phyloP scores from a whole-genome alignment of 2,329 filamentous ascomycete genomes.

The Cadophora sp. region DNA sequence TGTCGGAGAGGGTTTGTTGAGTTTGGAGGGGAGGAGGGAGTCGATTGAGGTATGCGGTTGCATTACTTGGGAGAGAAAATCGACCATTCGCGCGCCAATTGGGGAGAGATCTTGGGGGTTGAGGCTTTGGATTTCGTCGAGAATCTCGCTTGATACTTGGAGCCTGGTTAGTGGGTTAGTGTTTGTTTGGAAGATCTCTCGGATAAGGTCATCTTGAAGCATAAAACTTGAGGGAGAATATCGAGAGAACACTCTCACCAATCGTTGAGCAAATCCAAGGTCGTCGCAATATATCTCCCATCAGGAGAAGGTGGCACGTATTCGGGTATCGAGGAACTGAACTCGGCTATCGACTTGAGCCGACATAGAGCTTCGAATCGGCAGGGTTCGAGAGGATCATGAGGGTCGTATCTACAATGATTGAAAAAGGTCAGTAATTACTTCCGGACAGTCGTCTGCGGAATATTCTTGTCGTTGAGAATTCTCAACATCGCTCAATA shows the following conservation, averaged over 20 bases:
- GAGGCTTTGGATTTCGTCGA: slow-evolving; percentile 3
- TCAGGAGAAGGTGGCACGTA: slow-evolving; percentile 8
- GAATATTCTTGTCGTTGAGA: too few relatives aligned
- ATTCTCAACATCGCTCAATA: too few relatives aligned
- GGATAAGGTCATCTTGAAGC: too few relatives aligned
- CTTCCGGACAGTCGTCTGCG: too few relatives aligned
- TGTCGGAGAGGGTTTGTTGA: neutral
- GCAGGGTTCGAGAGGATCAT: slow-evolving; percentile 20
- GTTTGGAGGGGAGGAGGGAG: slow-evolving; percentile 6
- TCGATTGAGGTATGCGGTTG: slow-evolving; percentile 12
- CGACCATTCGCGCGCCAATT: slow-evolving; percentile 8
- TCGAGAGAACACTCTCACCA: neutral
- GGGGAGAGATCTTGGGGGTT: slow-evolving; percentile 1
- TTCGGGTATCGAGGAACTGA: slow-evolving; percentile 19
- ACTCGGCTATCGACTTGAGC: slow-evolving; percentile 20
- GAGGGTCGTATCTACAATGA: slow-evolving; percentile 3
- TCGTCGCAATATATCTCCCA: slow-evolving; percentile 1
- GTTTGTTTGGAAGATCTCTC: too few relatives aligned
- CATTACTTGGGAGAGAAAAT: slow-evolving; percentile 17
- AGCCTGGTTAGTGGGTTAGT: slow-evolving; percentile 2
- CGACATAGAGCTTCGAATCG: slow-evolving; percentile 21
- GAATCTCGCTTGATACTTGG: slow-evolving; percentile 7
- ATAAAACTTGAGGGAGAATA: too few relatives aligned
- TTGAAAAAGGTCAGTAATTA: neutral
- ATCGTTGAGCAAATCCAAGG: slow-evolving; percentile 9